phyloP scores from a whole-genome alignment of 495 filamentous ascomycete genomes.

The Aspergillus funiculosus region DNA sequence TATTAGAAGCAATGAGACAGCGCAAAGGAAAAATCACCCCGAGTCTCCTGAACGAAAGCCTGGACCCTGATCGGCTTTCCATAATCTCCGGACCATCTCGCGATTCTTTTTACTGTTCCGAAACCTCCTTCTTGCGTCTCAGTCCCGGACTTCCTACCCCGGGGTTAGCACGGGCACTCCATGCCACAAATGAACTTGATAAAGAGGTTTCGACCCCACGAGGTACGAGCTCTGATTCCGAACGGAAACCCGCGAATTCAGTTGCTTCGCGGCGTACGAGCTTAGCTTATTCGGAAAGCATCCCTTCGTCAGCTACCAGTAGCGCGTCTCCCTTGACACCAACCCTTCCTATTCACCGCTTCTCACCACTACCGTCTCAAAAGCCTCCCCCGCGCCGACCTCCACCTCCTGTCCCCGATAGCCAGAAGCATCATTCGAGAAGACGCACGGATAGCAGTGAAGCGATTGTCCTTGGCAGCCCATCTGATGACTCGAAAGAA shows the following conservation, averaged over 20 bases:
- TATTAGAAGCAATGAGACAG: constrained; percentile 73
- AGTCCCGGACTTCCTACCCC: constrained; percentile 31
- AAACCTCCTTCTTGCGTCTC: constrained; percentile 42
- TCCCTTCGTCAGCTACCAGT: constrained; percentile 36
- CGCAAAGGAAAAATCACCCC: constrained; percentile 74
- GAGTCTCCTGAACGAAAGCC: constrained; percentile 55
- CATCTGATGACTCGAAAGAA: constrained; percentile 18
- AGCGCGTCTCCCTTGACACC: constrained; percentile 42
- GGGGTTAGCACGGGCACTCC: constrained; percentile 19
- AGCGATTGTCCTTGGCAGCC: constrained; percentile 33
- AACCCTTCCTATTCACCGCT: constrained; percentile 41
- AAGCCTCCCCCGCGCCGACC: constrained; percentile 38
- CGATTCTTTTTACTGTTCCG: constrained; percentile 36
- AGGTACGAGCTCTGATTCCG: constrained; percentile 32
- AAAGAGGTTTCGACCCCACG: constrained; percentile 27
- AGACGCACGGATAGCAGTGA: constrained; percentile 44
- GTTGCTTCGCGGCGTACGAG: constrained; percentile 32
- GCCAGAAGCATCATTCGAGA: constrained; percentile 35
- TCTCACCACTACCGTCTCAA: constrained; percentile 37
- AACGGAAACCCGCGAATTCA: constrained; percentile 34
- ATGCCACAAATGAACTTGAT: constrained; percentile 28
- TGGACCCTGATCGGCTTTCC: constrained; percentile 26
- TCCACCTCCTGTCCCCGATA: constrained; percentile 35
- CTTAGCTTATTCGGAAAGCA: constrained; percentile 34
- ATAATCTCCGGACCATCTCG: constrained; percentile 32